phyloP scores from a whole-genome alignment of 2,329 filamentous ascomycete genomes.

The Claviceps arundinis region DNA sequence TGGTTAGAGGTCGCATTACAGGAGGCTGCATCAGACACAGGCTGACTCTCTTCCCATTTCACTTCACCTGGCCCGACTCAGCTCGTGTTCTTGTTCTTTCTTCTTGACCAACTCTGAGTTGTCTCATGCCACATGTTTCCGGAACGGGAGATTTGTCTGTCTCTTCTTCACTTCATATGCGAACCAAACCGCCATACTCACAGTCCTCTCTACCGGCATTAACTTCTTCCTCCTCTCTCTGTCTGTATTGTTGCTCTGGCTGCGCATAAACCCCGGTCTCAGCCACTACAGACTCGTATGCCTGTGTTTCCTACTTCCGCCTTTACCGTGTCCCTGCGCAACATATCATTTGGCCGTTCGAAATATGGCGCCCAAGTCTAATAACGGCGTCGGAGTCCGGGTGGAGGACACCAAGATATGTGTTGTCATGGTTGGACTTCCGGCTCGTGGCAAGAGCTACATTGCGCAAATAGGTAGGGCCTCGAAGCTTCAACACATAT shows the following conservation, averaged over 20 bases:
- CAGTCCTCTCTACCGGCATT: background rate
- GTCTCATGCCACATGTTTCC: background rate
- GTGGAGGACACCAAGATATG: constrained; percentile 94
- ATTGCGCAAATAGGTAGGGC: constrained; percentile 86
- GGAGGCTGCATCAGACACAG: background rate
- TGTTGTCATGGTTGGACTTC: constrained; percentile 96
- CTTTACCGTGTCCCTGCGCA: constrained; percentile 9
- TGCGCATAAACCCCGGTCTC: background rate
- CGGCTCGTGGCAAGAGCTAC: constrained; percentile 89
- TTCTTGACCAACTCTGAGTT: background rate
- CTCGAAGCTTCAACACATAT: background rate
- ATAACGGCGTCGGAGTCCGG: constrained; percentile 64
- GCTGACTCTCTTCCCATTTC: background rate
- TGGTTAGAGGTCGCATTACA: background rate
- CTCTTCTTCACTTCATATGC: background rate
- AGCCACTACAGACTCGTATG: constrained; percentile 3
- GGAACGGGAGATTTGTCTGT: background rate
- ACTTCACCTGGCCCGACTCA: background rate
- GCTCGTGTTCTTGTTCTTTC: background rate
- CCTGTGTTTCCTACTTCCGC: constrained; percentile 2
- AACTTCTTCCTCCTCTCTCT: background rate
- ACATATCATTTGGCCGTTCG: constrained; percentile 1
- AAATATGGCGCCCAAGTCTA: constrained; percentile 31
- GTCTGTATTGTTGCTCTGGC: background rate
- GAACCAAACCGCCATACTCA: background rate